Percentiles rank a stretch among this genome's conserved stretches.
These are phyloP conservation scores for Aspergillus japonicus DNA, from an alignment of 2,329 filamentous ascomycete species.

Conservation along the genomic window DNA sequence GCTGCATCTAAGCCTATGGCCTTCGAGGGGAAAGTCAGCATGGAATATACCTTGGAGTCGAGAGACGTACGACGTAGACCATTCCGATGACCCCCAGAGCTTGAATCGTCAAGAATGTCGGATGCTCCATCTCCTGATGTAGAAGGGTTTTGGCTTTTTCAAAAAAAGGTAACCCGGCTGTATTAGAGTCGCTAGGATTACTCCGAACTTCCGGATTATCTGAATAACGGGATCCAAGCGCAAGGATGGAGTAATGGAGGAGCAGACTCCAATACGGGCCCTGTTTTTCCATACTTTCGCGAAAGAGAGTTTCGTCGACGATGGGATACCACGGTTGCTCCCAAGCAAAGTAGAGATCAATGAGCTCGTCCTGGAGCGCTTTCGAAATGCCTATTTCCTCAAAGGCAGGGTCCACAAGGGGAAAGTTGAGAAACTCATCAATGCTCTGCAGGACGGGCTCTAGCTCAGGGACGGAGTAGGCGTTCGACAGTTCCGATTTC, in stretches of 20 bases:
- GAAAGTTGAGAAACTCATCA: neutral
- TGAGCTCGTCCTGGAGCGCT: conserved; percentile 29
- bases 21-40: conserved; percentile 15
- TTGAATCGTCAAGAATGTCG: conserved; percentile 40
- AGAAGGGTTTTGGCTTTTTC: conserved; percentile 27
- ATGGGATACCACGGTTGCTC: conserved; percentile 40
- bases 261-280: conserved; percentile 35
- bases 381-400: conserved; percentile 15
- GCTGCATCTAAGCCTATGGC: conserved; percentile 37
- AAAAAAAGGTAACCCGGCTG: conserved; percentile 35
- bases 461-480: neutral
- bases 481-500: neutral
- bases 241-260: conserved; percentile 20
- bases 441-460: conserved; percentile 3
- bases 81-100: conserved; percentile 32
- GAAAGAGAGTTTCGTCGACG: conserved; percentile 37
- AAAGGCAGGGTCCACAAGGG: neutral
- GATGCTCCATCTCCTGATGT: conserved; percentile 25
- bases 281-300: conserved; percentile 25
- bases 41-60: neutral
- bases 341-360: conserved; percentile 40
- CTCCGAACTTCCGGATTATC: conserved; percentile 32
- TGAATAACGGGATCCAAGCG: conserved; percentile 34
- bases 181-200: conserved; percentile 33
- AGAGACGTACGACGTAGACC: conserved; percentile 26